These are phyloP conservation scores for Schizophyllum amplum DNA, from an alignment of 1,284 basidiomycete species.

Conservation along the genomic window DNA sequence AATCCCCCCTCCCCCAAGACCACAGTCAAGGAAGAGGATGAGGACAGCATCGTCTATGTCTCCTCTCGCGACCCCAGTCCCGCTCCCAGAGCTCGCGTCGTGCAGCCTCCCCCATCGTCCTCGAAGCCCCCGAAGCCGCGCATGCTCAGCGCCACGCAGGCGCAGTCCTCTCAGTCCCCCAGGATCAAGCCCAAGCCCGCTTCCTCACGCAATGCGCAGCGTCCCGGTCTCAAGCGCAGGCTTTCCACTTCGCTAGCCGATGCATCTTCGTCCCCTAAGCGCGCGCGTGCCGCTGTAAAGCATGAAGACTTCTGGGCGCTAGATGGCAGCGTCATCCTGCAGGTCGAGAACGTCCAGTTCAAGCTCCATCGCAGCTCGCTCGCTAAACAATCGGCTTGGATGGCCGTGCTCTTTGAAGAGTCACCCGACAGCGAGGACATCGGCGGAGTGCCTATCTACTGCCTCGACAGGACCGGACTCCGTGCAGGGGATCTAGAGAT, in stretches of 20 bases:
- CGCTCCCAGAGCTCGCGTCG: too few species aligned
- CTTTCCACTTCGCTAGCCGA: neutral
- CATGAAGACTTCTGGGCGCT: constrained; percentile 8
- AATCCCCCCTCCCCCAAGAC: too few species aligned
- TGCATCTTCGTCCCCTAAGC: neutral
- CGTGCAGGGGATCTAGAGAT: constrained; percentile 14
- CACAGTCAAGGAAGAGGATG: too few species aligned
- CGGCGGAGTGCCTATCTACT: constrained; percentile 4
- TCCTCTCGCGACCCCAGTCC: neutral
- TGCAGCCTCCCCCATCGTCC: neutral
- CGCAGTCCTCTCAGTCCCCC: neutral
- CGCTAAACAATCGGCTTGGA: constrained; percentile 9
- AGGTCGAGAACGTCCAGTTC: constrained; percentile 8
- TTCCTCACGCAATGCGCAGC: neutral
- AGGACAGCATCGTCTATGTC: neutral
- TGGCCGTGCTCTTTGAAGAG: constrained; percentile 4
- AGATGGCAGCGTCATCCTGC: constrained; percentile 11
- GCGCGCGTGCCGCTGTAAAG: neutral
- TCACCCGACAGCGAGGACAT: constrained; percentile 2
- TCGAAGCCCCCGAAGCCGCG: neutral
- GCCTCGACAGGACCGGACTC: constrained; percentile 11
- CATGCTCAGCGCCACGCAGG: neutral
- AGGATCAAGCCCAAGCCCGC: neutral
- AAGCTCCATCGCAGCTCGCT: constrained; percentile 9
- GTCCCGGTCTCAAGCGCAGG: neutral